Percentiles rank a stretch among this genome's conserved stretches.
Evolutionary conservation across 805 yeast species (phyloP).

Genomic region (Hermanozyma aechmeae): DNA sequence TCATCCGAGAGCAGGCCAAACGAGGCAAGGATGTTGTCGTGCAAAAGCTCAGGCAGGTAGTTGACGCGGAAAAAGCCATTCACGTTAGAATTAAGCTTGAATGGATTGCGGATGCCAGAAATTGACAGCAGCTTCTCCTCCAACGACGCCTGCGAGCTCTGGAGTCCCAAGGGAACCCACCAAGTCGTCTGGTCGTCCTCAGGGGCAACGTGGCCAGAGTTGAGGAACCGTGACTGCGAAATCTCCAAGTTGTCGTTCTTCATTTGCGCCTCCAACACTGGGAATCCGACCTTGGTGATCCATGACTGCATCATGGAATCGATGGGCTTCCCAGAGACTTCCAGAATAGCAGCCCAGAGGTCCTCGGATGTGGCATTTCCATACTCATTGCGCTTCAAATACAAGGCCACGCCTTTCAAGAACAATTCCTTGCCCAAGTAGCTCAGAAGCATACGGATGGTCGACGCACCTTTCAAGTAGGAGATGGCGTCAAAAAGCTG

Average conservation of each 20-base stretch:
- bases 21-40: slow-evolving; percentile 29
- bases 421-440: slow-evolving; percentile 62
- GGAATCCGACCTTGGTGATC: slow-evolving; percentile 70
- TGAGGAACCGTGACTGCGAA: slow-evolving; percentile 52
- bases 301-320: slow-evolving; percentile 54
- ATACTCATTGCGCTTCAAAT: slow-evolving; percentile 53
- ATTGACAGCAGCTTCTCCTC: too few species aligned
- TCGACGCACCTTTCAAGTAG: slow-evolving; percentile 72
- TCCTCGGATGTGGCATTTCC: slow-evolving; percentile 69
- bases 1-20: slow-evolving; percentile 30
- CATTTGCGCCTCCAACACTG: slow-evolving; percentile 43
- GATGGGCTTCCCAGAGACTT: slow-evolving; percentile 55
- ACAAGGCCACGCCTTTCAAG: slow-evolving; percentile 62
- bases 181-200: slow-evolving; percentile 49
- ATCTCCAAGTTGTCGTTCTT: slow-evolving; percentile 27
- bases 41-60: slow-evolving; percentile 35
- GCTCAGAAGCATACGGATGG: slow-evolving; percentile 67
- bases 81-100: slow-evolving; percentile 42
- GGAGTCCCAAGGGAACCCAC: slow-evolving; percentile 47
- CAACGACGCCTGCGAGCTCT: background rate
- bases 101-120: too few species aligned
- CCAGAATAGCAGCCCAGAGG: slow-evolving; percentile 60
- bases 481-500: slow-evolving; percentile 79
- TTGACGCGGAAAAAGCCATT: slow-evolving; percentile 47
- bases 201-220: slow-evolving; percentile 49